phyloP scores from a whole-genome alignment of 1,284 basidiomycete genomes.

The Cutaneotrichosporon sp. region DNA sequence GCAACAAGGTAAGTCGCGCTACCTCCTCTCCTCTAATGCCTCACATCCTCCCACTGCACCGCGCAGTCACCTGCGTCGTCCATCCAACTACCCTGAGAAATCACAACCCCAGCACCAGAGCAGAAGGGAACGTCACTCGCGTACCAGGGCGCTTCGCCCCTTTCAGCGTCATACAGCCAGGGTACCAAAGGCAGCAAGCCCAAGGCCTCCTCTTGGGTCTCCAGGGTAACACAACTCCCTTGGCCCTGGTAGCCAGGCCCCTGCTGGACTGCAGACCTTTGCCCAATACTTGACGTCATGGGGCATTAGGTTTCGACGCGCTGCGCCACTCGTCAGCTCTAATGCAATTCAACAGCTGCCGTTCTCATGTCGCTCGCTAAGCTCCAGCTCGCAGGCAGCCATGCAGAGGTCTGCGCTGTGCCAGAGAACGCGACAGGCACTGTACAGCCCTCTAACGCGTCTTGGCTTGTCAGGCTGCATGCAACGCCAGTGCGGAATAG shows the following conservation, averaged over 20 bases:
- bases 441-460: no score
- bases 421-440: no score
- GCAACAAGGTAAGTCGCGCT: background rate
- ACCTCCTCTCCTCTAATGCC: background rate
- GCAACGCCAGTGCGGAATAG: background rate
- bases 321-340: background rate
- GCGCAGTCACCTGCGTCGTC: background rate
- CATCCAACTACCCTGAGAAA: background rate
- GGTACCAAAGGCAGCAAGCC: no score
- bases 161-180: no score
- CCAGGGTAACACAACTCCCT: no score
- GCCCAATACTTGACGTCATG: background rate
- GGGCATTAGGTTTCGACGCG: background rate
- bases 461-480: no score
- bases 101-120: background rate
- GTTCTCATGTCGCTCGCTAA: background rate
- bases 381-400: no score
- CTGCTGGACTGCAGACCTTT: no score
- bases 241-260: no score
- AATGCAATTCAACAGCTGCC: background rate
- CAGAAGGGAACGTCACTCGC: background rate
- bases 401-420: no score
- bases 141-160: no score
- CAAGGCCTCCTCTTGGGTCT: no score
- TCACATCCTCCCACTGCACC: background rate